A percentile compares a stretch with the other conserved stretches of the same genome.
These are phyloP conservation scores for Eimeria mitis DNA, from an alignment of 169 alveolate species.

Conservation along the genomic window DNA sequence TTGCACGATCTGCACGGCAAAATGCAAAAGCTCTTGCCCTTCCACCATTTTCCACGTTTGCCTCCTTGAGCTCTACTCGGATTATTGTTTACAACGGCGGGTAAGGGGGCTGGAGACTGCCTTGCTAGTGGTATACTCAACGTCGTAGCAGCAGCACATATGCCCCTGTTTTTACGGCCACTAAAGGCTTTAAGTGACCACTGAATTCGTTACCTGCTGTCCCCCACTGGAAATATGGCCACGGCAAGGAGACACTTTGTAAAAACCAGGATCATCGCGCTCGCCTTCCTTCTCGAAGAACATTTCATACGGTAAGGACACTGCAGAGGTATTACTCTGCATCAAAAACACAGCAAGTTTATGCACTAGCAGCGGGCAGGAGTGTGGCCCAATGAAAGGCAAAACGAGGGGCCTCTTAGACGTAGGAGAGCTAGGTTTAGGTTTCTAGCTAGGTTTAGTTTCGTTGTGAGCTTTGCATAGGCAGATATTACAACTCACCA, in stretches of 20 bases:
- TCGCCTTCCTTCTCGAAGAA: conserved; percentile 82
- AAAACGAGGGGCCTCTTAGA: neutral
- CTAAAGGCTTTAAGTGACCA: neutral
- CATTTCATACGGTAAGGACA: conserved; percentile 91
- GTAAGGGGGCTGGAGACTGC: neutral
- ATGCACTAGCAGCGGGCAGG: neutral
- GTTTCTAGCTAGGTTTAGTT: no score
- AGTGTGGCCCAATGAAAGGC: neutral
- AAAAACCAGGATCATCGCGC: conserved; percentile 71
- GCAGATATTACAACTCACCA: conserved; percentile 84
- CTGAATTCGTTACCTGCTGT: conserved; percentile 31
- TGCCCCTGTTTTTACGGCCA: neutral
- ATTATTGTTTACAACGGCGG: neutral
- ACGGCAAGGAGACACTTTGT: conserved; percentile 40
- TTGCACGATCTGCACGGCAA: conserved; percentile 54
- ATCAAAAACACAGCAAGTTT: neutral
- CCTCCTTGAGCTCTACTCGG: neutral
- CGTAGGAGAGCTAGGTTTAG: neutral
- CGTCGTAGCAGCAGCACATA: neutral
- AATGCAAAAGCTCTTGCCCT: neutral
- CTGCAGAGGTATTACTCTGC: conserved; percentile 87
- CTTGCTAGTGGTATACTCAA: neutral
- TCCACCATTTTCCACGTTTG: neutral
- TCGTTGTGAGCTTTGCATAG: no score
- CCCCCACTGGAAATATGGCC: conserved; percentile 60